Conservation (phyloP, 495 filamentous ascomycete species). For the Echria macrotheca region DNA sequence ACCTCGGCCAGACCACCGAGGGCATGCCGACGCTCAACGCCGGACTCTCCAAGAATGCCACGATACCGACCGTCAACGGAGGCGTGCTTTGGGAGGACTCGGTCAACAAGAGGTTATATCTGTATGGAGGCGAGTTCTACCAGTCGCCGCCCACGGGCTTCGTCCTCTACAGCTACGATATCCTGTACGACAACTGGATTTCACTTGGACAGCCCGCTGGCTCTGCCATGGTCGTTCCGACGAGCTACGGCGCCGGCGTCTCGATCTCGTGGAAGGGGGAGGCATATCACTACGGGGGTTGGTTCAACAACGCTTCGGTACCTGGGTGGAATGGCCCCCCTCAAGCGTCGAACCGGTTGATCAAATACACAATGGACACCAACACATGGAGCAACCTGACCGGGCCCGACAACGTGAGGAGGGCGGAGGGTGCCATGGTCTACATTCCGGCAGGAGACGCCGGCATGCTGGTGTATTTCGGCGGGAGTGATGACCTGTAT, state of each 20-base stretch:
- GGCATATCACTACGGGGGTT: constrained; percentile 41
- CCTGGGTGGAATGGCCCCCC: constrained; percentile 38
- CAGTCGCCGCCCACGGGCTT: constrained; percentile 24
- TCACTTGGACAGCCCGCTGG: constrained; percentile 15
- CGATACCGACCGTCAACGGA: constrained; percentile 39
- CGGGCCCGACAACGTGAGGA: constrained; percentile 38
- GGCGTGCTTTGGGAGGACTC: constrained; percentile 46
- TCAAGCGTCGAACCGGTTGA: constrained; percentile 32
- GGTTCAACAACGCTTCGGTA: constrained; percentile 39
- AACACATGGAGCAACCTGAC: constrained; percentile 37
- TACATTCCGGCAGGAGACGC: constrained; percentile 48
- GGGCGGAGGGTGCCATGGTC: constrained; percentile 43
- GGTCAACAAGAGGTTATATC: constrained; percentile 48
- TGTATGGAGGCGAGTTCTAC: constrained; percentile 44
- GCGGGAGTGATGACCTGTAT: constrained; percentile 36
- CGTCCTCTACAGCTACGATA: constrained; percentile 40
- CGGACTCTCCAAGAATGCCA: constrained; percentile 43
- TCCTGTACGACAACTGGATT: constrained; percentile 40
- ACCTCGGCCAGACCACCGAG: constrained; percentile 33
- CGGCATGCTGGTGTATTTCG: constrained; percentile 50
- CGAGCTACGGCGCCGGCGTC: constrained; percentile 22
- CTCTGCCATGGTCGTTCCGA: constrained; percentile 11
- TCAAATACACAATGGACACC: constrained; percentile 41
- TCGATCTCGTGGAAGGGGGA: constrained; percentile 21
- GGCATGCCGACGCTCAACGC: constrained; percentile 42